These are phyloP conservation scores for Talaromyces stipitatus DNA, from an alignment of 495 filamentous ascomycete genomes.

Conservation along the genomic window DNA sequence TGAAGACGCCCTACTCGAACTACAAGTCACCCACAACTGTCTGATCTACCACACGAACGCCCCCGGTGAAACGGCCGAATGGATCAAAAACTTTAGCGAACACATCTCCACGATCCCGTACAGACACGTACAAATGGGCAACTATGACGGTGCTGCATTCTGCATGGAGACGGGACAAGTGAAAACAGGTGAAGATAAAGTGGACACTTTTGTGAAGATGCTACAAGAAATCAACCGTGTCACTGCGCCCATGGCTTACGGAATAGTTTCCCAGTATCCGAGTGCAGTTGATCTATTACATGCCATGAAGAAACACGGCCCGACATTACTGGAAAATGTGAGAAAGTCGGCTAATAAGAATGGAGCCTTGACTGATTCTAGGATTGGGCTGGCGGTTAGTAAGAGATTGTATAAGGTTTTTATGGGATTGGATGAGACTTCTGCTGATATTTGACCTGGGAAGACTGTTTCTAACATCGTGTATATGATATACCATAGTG, in stretches of 20 bases:
- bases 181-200: constrained; percentile 56
- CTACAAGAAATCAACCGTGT: constrained; percentile 69
- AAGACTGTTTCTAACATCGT: neutral
- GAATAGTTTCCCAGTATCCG: constrained; percentile 55
- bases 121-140: constrained; percentile 38
- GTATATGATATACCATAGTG: neutral
- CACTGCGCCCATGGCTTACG: constrained; percentile 66
- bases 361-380: constrained; percentile 55
- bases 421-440: constrained; percentile 56
- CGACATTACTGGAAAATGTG: constrained; percentile 51
- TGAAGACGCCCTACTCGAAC: constrained; percentile 62
- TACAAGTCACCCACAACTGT: constrained; percentile 61
- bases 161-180: constrained; percentile 83
- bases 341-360: constrained; percentile 61
- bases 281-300: constrained; percentile 48
- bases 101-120: constrained; percentile 75
- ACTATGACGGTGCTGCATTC: constrained; percentile 52
- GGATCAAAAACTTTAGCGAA: constrained; percentile 74
- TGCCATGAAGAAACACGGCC: constrained; percentile 53
- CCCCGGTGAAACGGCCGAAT: constrained; percentile 60
- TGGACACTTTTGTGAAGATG: constrained; percentile 71
- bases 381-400: constrained; percentile 64
- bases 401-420: constrained; percentile 68
- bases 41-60: constrained; percentile 66
- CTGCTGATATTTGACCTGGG: constrained; percentile 54